Conservation (phyloP, 2,329 filamentous ascomycete species). For the Beauveria varroae region DNA sequence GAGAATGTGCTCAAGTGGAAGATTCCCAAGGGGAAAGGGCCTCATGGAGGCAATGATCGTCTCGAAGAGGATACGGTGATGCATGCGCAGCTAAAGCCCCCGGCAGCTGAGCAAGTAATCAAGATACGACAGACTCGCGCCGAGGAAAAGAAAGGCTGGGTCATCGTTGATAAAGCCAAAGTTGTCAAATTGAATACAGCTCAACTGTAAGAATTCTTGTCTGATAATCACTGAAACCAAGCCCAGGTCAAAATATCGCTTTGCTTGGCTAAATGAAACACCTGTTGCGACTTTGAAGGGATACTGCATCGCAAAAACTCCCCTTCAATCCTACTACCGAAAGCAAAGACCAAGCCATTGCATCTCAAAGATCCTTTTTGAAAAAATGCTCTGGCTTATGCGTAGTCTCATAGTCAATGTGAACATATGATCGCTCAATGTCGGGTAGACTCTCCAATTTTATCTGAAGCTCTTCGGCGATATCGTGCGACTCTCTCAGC, state of each 20-base stretch:
- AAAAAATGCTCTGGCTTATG: conserved; percentile 78
- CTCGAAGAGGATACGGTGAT: not conserved
- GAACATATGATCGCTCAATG: conserved; percentile 89
- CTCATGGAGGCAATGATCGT: not conserved
- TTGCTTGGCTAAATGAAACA: not conserved
- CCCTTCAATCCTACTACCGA: not conserved
- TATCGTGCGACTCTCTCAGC: conserved; percentile 77
- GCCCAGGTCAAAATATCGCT: not conserved
- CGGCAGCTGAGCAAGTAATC: not conserved
- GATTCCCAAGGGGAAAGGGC: not conserved
- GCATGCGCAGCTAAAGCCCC: not conserved
- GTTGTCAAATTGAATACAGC: not conserved
- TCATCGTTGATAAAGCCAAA: not conserved
- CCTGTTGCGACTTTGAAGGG: too few species aligned
- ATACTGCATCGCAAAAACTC: too few species aligned
- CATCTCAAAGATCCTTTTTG: conserved; percentile 50
- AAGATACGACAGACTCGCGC: not conserved
- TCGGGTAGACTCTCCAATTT: conserved; percentile 90
- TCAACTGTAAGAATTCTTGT: not conserved
- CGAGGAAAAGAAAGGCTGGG: not conserved
- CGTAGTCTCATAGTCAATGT: conserved; percentile 94
- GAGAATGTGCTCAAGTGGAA: conserved; percentile 38
- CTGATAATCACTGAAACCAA: not conserved
- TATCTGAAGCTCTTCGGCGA: conserved; percentile 87
- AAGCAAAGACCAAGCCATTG: not conserved